A percentile compares a stretch with the other conserved stretches of the same genome.
These are phyloP conservation scores for Aurifilum marmelostoma DNA, from an alignment of 2,329 filamentous ascomycete species.

Conservation along the genomic window DNA sequence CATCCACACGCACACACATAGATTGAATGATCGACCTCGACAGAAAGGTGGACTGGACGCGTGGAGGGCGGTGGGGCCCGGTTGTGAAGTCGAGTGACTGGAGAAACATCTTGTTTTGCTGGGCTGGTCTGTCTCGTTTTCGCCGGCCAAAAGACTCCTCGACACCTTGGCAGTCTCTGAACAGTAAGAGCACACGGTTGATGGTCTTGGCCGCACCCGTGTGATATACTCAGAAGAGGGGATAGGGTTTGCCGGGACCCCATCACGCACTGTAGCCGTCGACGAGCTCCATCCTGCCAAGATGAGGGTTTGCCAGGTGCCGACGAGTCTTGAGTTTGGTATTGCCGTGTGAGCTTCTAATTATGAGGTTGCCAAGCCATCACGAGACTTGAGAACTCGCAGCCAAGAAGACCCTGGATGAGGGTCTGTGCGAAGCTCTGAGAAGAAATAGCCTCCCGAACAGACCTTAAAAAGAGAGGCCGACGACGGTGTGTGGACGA, in stretches of 20 bases:
- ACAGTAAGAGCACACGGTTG: conserved; percentile 23
- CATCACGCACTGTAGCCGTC: background rate
- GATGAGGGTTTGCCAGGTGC: background rate
- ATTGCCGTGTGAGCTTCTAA: background rate
- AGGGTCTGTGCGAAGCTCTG: background rate
- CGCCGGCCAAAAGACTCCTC: conserved; percentile 13
- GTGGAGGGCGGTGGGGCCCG: background rate
- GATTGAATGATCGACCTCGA: background rate
- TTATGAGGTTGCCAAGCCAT: conserved; percentile 13
- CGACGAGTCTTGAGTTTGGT: background rate
- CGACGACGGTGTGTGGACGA: no score
- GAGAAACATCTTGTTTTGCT: conserved; percentile 25
- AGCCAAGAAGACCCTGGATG: conserved; percentile 7
- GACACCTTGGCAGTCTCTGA: conserved; percentile 29
- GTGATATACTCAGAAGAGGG: background rate
- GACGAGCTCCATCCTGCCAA: background rate
- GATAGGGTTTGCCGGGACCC: background rate
- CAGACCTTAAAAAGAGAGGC: no score
- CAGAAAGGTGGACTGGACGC: conserved; percentile 9
- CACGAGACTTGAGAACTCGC: conserved; percentile 7
- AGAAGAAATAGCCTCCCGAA: background rate
- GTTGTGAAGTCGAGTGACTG: background rate
- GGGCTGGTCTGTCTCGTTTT: conserved; percentile 13
- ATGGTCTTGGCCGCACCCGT: conserved; percentile 23
- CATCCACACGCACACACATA: background rate